phyloP scores from a whole-genome alignment of 768 basidiomycete genomes.

The Lactarius sanguifluus region DNA sequence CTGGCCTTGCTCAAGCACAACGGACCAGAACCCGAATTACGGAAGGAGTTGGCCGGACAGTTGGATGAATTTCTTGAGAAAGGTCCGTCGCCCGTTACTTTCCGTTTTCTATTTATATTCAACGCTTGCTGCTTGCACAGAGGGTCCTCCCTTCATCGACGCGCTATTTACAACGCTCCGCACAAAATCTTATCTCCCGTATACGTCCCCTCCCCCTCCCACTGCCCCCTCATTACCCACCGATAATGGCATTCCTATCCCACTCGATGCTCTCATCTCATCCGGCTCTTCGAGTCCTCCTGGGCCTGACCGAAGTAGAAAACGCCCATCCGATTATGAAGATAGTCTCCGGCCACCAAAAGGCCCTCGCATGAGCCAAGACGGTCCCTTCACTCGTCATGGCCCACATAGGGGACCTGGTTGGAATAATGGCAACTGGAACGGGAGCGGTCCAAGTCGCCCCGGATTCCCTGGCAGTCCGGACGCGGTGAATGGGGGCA shows the following conservation, averaged over 20 bases:
- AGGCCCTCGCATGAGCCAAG: constrained; percentile 64
- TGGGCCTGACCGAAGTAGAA: constrained; percentile 50
- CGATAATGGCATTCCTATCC: constrained; percentile 78
- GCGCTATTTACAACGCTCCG: constrained; percentile 82
- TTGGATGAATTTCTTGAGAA: constrained; percentile 93
- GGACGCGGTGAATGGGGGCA: constrained; percentile 34
- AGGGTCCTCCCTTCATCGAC: constrained; percentile 76
- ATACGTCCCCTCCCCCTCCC: constrained; percentile 45
- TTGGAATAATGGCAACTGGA: constrained; percentile 37
- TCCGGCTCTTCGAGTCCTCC: constrained; percentile 45
- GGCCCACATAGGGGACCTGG: constrained; percentile 44
- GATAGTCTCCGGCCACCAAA: constrained; percentile 64
- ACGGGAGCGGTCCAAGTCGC: constrained; percentile 33
- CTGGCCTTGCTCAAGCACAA: constrained; percentile 91
- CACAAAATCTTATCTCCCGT: constrained; percentile 83
- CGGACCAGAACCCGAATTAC: constrained; percentile 77
- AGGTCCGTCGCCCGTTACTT: constrained; percentile 46
- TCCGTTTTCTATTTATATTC: constrained; percentile 27
- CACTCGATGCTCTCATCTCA: constrained; percentile 61
- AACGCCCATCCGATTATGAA: constrained; percentile 63
- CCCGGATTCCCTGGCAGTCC: constrained; percentile 36
- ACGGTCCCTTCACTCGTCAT: constrained; percentile 67
- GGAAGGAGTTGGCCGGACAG: constrained; percentile 71
- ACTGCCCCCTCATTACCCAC: constrained; percentile 38
- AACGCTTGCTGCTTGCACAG: constrained; percentile 36